Percentiles rank a stretch among this genome's conserved stretches.
These are phyloP conservation scores for Phalaenopsis aphrodite DNA, from an alignment of 106 monocot genomes.

Conservation along the genomic window DNA sequence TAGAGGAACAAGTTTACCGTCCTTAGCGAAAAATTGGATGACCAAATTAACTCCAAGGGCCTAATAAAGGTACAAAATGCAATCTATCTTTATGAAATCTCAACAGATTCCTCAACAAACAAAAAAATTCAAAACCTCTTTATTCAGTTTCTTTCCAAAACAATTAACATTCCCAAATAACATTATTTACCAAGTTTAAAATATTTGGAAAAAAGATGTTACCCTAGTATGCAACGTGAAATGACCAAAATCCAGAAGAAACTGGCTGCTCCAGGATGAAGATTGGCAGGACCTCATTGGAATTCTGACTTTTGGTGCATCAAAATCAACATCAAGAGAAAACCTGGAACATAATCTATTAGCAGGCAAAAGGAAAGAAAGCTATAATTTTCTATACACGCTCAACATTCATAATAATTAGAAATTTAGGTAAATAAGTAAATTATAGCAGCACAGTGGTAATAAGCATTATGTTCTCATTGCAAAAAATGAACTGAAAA, in stretches of 20 bases:
- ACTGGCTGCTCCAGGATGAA: slow-evolving; percentile 30
- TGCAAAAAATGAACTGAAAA: neutral
- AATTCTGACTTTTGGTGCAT: slow-evolving; percentile 91
- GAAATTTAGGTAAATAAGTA: neutral
- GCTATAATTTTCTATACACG: neutral
- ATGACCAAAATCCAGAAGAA: slow-evolving; percentile 95
- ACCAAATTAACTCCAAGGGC: neutral
- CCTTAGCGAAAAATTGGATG: neutral
- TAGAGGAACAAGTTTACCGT: neutral
- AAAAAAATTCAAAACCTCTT: neutral
- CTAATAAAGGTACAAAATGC: neutral
- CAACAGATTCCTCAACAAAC: neutral
- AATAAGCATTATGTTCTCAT: neutral
- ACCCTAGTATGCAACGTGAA: slow-evolving; percentile 87
- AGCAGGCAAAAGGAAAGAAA: neutral
- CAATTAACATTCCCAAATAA: neutral
- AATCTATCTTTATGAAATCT: neutral
- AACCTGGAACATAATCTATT: slow-evolving; percentile 41
- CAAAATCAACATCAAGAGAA: slow-evolving; percentile 93
- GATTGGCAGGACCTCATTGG: slow-evolving; percentile 38
- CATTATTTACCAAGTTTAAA: neutral
- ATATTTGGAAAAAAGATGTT: slow-evolving; percentile 15
- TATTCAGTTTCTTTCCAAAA: neutral
- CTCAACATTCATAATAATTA: neutral
- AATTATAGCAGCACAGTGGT: neutral